Conservation (phyloP, 345 rosid species). For the Cardamine occulta region DNA sequence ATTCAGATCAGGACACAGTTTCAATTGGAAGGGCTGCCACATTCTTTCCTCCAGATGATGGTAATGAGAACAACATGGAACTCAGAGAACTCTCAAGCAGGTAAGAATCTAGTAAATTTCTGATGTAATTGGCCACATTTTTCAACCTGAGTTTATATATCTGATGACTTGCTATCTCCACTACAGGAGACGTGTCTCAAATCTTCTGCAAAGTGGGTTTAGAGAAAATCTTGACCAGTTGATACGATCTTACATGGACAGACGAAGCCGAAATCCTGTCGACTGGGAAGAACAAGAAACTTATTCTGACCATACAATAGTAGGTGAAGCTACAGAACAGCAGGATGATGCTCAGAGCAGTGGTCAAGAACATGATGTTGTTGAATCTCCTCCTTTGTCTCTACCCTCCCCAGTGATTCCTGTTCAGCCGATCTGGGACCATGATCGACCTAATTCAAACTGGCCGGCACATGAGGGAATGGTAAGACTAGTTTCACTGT, state of each 20-base stretch:
- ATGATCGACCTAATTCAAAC: conserved; percentile 51
- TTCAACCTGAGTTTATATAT: conserved; percentile 8
- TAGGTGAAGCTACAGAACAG: conserved; percentile 62
- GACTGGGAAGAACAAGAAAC: conserved; percentile 75
- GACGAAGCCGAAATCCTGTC: conserved; percentile 68
- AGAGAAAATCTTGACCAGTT: conserved; percentile 87
- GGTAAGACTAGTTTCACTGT: conserved; percentile 49
- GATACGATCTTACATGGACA: conserved; percentile 81
- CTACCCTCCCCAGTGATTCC: conserved; percentile 58
- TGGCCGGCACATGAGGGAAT: conserved; percentile 80
- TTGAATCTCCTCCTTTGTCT: conserved; percentile 53
- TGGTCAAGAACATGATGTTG: conserved; percentile 48
- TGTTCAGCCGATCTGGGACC: conserved; percentile 69
- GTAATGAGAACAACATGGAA: conserved; percentile 64
- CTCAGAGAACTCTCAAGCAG: conserved; percentile 87
- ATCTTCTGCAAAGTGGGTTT: conserved; percentile 87
- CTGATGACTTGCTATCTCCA: conserved; percentile 34
- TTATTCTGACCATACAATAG: conserved; percentile 51
- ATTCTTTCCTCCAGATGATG: conserved; percentile 66
- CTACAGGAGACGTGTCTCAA: conserved; percentile 91
- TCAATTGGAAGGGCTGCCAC: conserved; percentile 53
- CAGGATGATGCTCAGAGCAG: conserved; percentile 55
- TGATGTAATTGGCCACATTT: conserved; percentile 17
- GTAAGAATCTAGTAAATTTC: conserved; percentile 41
- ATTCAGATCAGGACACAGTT: conserved; percentile 55